phyloP scores from a whole-genome alignment of 139 green algal genomes.

The Chlorella vulgaris region DNA sequence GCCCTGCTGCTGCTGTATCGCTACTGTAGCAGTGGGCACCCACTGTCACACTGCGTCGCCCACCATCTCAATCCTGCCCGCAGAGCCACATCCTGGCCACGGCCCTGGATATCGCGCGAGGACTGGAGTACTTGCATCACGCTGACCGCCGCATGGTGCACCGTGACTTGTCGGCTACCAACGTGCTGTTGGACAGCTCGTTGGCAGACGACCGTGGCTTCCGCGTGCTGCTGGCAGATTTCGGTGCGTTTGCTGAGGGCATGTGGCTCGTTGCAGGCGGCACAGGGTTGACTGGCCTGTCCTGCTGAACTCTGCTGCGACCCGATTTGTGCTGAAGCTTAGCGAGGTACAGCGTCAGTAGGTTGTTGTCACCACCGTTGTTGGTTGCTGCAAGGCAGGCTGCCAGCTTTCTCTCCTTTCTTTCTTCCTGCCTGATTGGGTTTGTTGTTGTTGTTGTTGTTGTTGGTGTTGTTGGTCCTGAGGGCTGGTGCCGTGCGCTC shows the following conservation, averaged over 20 bases:
- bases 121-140: constrained; percentile 33
- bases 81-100: constrained; percentile 23
- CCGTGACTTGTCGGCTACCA: constrained; percentile 34
- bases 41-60: not conserved
- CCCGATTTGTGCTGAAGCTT: not conserved
- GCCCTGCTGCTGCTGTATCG: not conserved
- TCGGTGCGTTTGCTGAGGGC: constrained; percentile 2
- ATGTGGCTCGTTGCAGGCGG: not conserved
- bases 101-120: constrained; percentile 28
- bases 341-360: too few relatives aligned
- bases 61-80: not conserved
- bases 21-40: not conserved
- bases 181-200: constrained; percentile 32
- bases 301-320: not conserved
- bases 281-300: not conserved
- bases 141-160: constrained; percentile 28
- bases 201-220: constrained; percentile 28
- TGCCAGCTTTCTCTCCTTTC: too few relatives aligned
- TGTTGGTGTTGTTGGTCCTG: not conserved
- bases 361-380: too few relatives aligned
- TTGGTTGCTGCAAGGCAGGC: too few relatives aligned
- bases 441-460: not conserved
- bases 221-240: constrained; percentile 34
- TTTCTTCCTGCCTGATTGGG: not conserved
- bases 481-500: not conserved